These are phyloP conservation scores for Nectriaceae sp. DNA, from an alignment of 2,329 filamentous ascomycete genomes.

Conservation along the genomic window DNA sequence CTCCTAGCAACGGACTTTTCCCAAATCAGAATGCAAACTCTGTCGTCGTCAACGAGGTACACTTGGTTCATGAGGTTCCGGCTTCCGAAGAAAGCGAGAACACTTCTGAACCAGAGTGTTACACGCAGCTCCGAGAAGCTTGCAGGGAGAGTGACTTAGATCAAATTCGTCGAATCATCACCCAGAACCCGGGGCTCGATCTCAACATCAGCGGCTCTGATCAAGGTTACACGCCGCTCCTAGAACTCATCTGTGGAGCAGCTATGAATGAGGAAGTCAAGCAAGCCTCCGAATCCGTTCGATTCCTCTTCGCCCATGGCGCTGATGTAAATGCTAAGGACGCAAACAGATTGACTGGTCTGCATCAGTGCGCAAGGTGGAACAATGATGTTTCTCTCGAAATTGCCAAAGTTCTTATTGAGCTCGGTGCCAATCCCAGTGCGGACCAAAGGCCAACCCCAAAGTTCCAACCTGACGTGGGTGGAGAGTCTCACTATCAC, in stretches of 20 bases:
- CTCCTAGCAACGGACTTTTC: no score
- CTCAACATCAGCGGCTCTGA: slow-evolving; percentile 5
- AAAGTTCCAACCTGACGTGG: background rate
- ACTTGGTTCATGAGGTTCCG: no score
- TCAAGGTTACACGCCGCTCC: background rate
- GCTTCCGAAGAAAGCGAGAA: background rate
- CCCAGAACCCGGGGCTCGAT: slow-evolving; percentile 1
- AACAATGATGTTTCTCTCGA: slow-evolving; percentile 1
- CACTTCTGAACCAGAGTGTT: background rate
- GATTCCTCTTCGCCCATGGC: slow-evolving; percentile 1
- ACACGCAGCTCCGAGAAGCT: background rate
- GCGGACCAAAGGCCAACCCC: background rate
- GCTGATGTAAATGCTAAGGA: slow-evolving; percentile 2
- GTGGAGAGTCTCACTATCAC: background rate
- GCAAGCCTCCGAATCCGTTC: background rate
- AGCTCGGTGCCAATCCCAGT: slow-evolving; percentile 1
- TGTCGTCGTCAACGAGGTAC: no score
- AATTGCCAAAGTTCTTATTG: slow-evolving; percentile 3
- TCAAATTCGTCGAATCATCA: background rate
- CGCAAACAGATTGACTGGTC: slow-evolving; percentile 1
- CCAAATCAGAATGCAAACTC: no score
- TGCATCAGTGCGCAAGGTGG: slow-evolving; percentile 6
- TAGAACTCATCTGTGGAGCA: slow-evolving; percentile 1
- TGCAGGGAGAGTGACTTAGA: background rate
- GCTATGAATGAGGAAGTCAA: background rate